phyloP scores from a whole-genome alignment of 2,329 filamentous ascomycete species.

The Pyrenophora tritici-repentis region DNA sequence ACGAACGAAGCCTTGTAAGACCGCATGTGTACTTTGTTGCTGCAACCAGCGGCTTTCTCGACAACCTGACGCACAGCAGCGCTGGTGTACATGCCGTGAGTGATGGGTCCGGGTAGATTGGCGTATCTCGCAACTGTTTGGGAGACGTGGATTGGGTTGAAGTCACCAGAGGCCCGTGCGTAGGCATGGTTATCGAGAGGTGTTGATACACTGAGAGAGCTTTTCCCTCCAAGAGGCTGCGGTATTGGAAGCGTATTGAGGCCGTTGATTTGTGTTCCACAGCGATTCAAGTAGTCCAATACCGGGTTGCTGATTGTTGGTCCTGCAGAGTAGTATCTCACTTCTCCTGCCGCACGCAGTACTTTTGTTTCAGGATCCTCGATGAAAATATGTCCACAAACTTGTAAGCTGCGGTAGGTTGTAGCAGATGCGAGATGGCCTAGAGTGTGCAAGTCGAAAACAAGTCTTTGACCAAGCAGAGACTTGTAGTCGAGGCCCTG shows the following conservation, averaged over 20 bases:
- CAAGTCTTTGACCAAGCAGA: neutral
- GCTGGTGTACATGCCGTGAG: conserved; percentile 50
- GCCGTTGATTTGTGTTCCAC: neutral
- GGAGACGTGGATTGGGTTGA: conserved; percentile 51
- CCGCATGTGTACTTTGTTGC: neutral
- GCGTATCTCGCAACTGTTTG: conserved; percentile 43
- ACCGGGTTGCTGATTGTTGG: neutral
- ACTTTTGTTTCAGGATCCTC: neutral
- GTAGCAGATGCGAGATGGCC: conserved; percentile 2
- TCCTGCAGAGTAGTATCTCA: neutral
- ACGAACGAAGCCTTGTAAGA: conserved; percentile 7
- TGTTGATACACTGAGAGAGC: neutral
- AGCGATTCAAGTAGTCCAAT: neutral
- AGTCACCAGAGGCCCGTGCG: conserved; percentile 44
- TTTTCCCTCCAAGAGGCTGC: neutral
- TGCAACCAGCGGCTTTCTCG: conserved; percentile 16
- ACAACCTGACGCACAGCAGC: conserved; percentile 39
- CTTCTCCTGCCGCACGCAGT: neutral
- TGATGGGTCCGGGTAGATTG: conserved; percentile 47
- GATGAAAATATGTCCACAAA: neutral
- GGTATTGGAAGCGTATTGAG: conserved; percentile 1
- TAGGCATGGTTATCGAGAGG: conserved; percentile 27
- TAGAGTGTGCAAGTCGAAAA: conserved; percentile 1
- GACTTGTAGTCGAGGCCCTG: neutral
- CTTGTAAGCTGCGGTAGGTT: neutral